phyloP scores from a whole-genome alignment of 805 yeast genomes.

The Suhomyces prunicola region DNA sequence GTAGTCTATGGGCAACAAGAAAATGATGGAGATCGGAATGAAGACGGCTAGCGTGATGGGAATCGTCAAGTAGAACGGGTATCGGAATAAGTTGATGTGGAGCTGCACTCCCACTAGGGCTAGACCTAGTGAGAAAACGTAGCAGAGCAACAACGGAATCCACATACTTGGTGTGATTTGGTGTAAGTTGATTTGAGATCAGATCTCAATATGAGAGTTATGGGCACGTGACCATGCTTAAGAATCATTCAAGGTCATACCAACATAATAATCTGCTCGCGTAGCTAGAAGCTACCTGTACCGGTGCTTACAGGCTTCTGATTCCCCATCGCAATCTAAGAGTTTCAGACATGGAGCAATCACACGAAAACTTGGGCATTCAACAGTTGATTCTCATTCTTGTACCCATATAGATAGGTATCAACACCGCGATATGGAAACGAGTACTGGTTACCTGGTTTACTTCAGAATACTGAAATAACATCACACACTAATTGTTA shows the following conservation, averaged over 20 bases:
- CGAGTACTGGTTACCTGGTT: too few relatives aligned
- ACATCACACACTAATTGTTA: too few relatives aligned
- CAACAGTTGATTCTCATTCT: too few relatives aligned
- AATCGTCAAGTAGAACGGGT: slow-evolving; percentile 40
- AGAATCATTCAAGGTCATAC: too few relatives aligned
- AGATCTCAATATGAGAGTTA: background rate
- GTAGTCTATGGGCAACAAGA: slow-evolving; percentile 72
- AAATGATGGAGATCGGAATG: slow-evolving; percentile 72
- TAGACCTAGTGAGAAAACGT: slow-evolving; percentile 23
- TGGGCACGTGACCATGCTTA: background rate
- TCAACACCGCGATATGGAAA: too few relatives aligned
- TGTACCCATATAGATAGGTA: too few relatives aligned
- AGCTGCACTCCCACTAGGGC: slow-evolving; percentile 32
- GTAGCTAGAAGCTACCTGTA: background rate
- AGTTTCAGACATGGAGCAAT: too few relatives aligned
- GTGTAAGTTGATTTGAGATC: too few relatives aligned
- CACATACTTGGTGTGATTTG: slow-evolving; percentile 10
- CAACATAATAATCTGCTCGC: background rate
- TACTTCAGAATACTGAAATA: too few relatives aligned
- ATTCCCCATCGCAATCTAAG: too few relatives aligned
- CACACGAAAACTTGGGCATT: too few relatives aligned
- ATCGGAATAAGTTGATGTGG: slow-evolving; percentile 33
- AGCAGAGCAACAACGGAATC: slow-evolving; percentile 25
- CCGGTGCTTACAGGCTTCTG: too few relatives aligned
- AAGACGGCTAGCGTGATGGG: slow-evolving; percentile 59